A percentile compares a stretch with the other conserved stretches of the same genome.
phyloP scores from a whole-genome alignment of 75 land plant genomes.

The Chamaecyparis obtusa region DNA sequence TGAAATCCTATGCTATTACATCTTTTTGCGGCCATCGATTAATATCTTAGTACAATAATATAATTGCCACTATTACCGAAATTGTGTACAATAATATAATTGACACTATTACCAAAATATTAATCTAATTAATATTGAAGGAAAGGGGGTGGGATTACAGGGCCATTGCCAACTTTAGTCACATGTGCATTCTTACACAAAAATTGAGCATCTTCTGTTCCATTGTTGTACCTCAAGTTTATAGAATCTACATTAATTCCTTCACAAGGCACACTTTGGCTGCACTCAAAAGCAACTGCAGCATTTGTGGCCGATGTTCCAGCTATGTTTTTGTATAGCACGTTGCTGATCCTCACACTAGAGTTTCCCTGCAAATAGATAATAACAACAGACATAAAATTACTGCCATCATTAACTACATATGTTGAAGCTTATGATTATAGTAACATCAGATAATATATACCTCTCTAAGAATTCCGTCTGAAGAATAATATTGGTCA shows the following conservation, averaged over 20 bases:
- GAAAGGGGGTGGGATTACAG: not conserved
- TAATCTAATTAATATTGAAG: not conserved
- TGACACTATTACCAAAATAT: too few relatives aligned
- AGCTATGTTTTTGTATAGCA: constrained; percentile 42
- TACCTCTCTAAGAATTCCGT: not conserved
- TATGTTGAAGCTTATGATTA: too few relatives aligned
- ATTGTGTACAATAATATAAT: too few relatives aligned
- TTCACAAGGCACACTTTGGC: constrained; percentile 47
- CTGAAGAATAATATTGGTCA: constrained; percentile 47
- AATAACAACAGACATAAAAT: too few relatives aligned
- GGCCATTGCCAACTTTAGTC: constrained; percentile 7
- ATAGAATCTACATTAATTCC: constrained; percentile 40
- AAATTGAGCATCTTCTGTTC: constrained; percentile 7
- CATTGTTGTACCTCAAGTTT: constrained; percentile 15
- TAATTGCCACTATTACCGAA: too few relatives aligned
- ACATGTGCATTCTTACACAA: constrained; percentile 30
- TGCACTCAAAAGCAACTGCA: constrained; percentile 65
- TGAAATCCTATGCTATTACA: too few relatives aligned
- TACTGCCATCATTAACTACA: too few relatives aligned
- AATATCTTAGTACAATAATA: not conserved
- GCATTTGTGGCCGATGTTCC: constrained; percentile 57
- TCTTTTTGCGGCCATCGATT: too few relatives aligned
- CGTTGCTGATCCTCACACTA: constrained; percentile 45
- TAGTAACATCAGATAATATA: not conserved
- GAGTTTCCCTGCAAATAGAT: constrained; percentile 18